phyloP scores from a whole-genome alignment of 2,329 filamentous ascomycete species.

The Endothia cerciana region DNA sequence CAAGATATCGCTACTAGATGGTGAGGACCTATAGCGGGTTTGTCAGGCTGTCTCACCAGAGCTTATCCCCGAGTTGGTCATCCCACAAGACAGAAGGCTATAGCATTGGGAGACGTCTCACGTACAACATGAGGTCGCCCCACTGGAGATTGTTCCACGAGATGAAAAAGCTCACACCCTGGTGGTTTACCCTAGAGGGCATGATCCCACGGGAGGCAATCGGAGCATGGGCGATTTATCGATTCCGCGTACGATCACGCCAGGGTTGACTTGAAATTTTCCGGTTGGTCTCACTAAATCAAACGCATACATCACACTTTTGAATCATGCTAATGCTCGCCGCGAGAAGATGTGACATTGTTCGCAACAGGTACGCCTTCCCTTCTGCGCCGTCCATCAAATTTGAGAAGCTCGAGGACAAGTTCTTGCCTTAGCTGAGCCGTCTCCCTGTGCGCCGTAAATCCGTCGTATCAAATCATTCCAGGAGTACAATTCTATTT shows the following conservation, averaged over 20 bases:
- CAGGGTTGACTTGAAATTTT: constrained; percentile 7
- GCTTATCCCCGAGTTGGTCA: not conserved
- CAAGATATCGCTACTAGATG: constrained; percentile 66
- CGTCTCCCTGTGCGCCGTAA: constrained; percentile 2
- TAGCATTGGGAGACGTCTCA: not conserved
- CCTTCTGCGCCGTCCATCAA: not conserved
- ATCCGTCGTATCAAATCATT: constrained; percentile 3
- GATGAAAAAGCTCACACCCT: not conserved
- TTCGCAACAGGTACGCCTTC: constrained; percentile 32
- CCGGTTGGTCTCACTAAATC: constrained; percentile 44
- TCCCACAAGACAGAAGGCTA: not conserved
- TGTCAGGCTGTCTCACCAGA: not conserved
- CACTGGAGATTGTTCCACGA: not conserved
- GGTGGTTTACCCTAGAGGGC: not conserved
- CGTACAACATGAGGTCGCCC: not conserved
- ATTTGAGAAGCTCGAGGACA: not conserved
- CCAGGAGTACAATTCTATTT: constrained; percentile 17
- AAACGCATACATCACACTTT: constrained; percentile 23
- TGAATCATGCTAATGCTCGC: constrained; percentile 37
- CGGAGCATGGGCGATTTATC: not conserved
- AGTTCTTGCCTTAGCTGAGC: constrained; percentile 6
- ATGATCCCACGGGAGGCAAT: not conserved
- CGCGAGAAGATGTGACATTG: constrained; percentile 27
- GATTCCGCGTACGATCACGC: not conserved
- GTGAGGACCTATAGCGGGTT: not conserved